Percentiles rank a stretch among this genome's conserved stretches.
These are phyloP conservation scores for Metarhizium anisopliae DNA, from an alignment of 2,329 filamentous ascomycete species.

Conservation along the genomic window DNA sequence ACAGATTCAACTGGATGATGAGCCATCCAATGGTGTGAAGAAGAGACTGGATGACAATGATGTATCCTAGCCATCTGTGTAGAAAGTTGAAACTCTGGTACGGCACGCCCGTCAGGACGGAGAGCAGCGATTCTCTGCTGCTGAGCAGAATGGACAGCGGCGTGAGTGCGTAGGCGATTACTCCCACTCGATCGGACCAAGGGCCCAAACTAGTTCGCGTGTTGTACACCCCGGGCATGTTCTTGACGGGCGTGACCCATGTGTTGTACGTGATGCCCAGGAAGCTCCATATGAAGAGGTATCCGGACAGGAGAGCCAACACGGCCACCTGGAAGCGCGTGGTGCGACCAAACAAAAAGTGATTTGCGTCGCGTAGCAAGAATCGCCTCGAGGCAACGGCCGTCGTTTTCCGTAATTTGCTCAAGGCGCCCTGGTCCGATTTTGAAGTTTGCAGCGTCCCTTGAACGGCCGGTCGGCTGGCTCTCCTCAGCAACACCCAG, in stretches of 20 bases:
- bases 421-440: conserved; percentile 11
- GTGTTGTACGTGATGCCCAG: conserved; percentile 58
- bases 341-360: conserved; percentile 54
- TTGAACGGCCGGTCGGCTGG: conserved; percentile 15
- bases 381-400: conserved; percentile 32
- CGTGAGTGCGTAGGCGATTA: conserved; percentile 65
- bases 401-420: conserved; percentile 23
- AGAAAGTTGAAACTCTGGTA: conserved; percentile 73
- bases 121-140: conserved; percentile 62
- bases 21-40: conserved; percentile 67
- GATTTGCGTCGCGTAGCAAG: conserved; percentile 52
- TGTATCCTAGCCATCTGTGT: conserved; percentile 66
- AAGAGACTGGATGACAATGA: conserved; percentile 59
- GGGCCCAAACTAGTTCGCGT: conserved; percentile 58
- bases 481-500: conserved; percentile 25
- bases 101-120: conserved; percentile 60
- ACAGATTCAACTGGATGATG: conserved; percentile 55
- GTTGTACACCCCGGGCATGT: conserved; percentile 45
- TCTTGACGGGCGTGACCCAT: conserved; percentile 62
- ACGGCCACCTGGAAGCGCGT: conserved; percentile 60
- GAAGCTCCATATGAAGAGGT: conserved; percentile 61
- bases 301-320: conserved; percentile 46
- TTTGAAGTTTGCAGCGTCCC: conserved; percentile 8
- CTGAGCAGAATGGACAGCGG: conserved; percentile 59
- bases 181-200: conserved; percentile 60